These are phyloP conservation scores for Penicillium antarcticum DNA, from an alignment of 495 filamentous ascomycete species.

Conservation along the genomic window DNA sequence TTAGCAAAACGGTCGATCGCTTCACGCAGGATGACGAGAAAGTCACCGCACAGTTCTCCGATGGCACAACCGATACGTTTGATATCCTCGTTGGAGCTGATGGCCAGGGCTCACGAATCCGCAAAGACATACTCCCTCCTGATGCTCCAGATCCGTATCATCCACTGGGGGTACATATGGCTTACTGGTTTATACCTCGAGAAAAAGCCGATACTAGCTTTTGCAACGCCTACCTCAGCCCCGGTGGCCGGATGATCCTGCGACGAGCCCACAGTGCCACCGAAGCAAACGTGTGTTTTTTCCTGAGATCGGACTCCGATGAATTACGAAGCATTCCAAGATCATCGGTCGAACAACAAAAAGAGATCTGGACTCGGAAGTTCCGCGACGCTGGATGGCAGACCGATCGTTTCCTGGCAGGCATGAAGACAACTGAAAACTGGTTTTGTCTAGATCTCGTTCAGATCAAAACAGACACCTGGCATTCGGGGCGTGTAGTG, in stretches of 20 bases:
- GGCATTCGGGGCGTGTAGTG: constrained; percentile 46
- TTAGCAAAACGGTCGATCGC: constrained; percentile 26
- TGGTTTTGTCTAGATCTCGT: constrained; percentile 45
- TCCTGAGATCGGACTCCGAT: constrained; percentile 14
- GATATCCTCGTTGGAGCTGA: constrained; percentile 51
- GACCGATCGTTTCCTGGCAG: constrained; percentile 33
- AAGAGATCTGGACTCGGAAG: constrained; percentile 18
- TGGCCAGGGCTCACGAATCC: constrained; percentile 43
- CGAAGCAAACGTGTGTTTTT: constrained; percentile 22
- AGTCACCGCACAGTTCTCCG: constrained; percentile 34
- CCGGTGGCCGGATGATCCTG: constrained; percentile 24
- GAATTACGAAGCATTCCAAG: constrained; percentile 14
- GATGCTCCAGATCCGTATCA: constrained; percentile 16
- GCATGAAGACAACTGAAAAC: constrained; percentile 38
- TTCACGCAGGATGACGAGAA: constrained; percentile 24
- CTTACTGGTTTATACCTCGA: constrained; percentile 43
- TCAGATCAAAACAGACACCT: constrained; percentile 41
- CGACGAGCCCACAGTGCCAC: constrained; percentile 19
- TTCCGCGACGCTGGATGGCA: constrained; percentile 48
- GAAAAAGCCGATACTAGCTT: constrained; percentile 27
- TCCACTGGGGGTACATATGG: constrained; percentile 28
- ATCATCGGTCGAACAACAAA: constrained; percentile 20
- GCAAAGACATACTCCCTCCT: constrained; percentile 30
- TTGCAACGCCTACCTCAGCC: constrained; percentile 9
- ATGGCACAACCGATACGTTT: constrained; percentile 33